These are phyloP conservation scores for Rosa rugosa DNA, from an alignment of 306 rosid species.

Conservation along the genomic window DNA sequence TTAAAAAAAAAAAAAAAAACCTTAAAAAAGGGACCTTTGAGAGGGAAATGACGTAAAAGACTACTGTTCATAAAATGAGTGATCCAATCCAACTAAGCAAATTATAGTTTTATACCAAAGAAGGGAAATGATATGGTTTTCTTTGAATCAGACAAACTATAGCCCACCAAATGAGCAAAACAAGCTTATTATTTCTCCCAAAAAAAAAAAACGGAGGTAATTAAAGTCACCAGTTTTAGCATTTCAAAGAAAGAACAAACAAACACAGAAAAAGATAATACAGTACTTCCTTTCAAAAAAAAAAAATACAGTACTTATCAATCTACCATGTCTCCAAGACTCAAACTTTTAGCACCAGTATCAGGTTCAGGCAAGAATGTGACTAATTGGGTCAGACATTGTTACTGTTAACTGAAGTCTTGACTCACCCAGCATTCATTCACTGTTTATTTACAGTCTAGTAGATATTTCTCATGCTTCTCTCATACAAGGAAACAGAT, in stretches of 20 bases:
- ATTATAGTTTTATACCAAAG: too few species aligned
- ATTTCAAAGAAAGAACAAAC: background rate
- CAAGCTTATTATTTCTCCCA: background rate
- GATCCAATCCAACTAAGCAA: too few species aligned
- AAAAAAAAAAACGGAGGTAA: background rate
- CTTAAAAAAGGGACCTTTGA: background rate
- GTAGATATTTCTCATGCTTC: background rate
- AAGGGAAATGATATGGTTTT: background rate
- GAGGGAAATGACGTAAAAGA: slow-evolving; percentile 10
- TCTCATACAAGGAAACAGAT: background rate
- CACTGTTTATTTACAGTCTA: slow-evolving; percentile 1
- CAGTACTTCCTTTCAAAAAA: background rate
- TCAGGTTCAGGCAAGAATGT: slow-evolving; percentile 5
- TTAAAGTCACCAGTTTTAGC: background rate
- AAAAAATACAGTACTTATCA: background rate
- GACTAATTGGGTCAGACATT: slow-evolving; percentile 6
- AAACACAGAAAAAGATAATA: background rate
- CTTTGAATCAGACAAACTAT: too few species aligned
- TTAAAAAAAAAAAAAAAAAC: background rate
- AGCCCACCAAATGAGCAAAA: background rate
- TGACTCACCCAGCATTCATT: background rate
- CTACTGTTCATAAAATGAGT: background rate
- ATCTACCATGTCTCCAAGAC: background rate
- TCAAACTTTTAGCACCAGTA: background rate
- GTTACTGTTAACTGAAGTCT: background rate